Conservation (phyloP, 371 early-diverging fungal species). For the Dinochytrium kinnereticum region DNA sequence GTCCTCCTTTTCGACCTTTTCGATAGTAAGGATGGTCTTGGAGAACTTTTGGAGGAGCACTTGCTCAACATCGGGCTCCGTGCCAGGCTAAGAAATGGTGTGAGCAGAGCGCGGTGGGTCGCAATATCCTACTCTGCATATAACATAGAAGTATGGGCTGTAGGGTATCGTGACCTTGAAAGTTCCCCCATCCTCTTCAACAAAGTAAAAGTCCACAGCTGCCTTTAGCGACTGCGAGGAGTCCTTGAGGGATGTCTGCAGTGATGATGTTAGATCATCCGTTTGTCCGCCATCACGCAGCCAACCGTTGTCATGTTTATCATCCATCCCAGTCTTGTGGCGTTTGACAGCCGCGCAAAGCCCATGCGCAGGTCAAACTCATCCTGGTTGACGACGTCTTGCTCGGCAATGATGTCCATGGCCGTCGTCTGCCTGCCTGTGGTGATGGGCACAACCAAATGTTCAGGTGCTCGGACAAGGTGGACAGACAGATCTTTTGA, state of each 20-base stretch:
- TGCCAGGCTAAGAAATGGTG: constrained; percentile 58
- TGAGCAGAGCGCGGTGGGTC: constrained; percentile 14
- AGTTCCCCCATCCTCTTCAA: constrained; percentile 84
- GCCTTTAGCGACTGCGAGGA: constrained; percentile 61
- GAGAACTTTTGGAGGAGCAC: constrained; percentile 79
- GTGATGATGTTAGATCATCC: constrained; percentile 4
- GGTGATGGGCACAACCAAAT: too few species aligned
- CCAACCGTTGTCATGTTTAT: constrained; percentile 91
- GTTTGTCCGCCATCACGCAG: neutral
- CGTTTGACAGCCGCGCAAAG: constrained; percentile 78
- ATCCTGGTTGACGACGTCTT: constrained; percentile 41
- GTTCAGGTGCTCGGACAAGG: too few species aligned
- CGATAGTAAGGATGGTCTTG: constrained; percentile 65
- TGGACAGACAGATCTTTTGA: too few species aligned
- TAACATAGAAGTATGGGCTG: constrained; percentile 90
- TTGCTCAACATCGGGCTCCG: constrained; percentile 87
- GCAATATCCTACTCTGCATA: constrained; percentile 68
- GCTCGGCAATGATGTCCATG: neutral
- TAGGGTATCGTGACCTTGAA: constrained; percentile 88
- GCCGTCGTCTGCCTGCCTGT: too few species aligned
- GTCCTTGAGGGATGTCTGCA: constrained; percentile 58
- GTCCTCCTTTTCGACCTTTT: constrained; percentile 80
- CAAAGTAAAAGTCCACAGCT: constrained; percentile 91
- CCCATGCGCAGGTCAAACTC: constrained; percentile 82
- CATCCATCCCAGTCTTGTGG: constrained; percentile 88